Evolutionary conservation across 345 rosid species (phyloP).

Genomic region (Trapa bicornis): DNA sequence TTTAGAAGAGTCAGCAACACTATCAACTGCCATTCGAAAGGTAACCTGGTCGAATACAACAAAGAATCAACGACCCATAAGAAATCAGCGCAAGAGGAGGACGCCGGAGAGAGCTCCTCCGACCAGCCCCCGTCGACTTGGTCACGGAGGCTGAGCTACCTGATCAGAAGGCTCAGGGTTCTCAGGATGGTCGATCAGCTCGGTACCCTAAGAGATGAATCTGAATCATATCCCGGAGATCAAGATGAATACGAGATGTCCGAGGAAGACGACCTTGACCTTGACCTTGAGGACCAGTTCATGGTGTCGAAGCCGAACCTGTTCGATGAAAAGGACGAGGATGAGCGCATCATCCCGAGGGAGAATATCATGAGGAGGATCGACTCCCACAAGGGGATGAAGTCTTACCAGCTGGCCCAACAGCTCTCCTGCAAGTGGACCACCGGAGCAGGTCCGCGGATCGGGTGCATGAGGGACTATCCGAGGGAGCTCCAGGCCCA

Average conservation of each 20-base stretch:
- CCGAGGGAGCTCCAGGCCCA: constrained; percentile 64
- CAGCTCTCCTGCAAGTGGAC: constrained; percentile 68
- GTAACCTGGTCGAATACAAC: constrained; percentile 13
- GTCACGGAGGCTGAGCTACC: constrained; percentile 20
- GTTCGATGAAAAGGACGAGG: constrained; percentile 46
- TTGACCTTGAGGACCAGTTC: constrained; percentile 27
- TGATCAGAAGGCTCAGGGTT: constrained; percentile 28
- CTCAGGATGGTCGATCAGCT: constrained; percentile 14
- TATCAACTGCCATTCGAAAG: constrained; percentile 14
- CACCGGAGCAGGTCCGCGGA: constrained; percentile 89
- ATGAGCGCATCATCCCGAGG: constrained; percentile 33
- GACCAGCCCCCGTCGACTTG: constrained; percentile 17
- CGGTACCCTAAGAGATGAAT: constrained; percentile 13
- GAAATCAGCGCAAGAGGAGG: constrained; percentile 7
- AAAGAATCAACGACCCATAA: constrained; percentile 11
- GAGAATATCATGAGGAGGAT: constrained; percentile 69
- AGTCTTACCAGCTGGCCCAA: constrained; percentile 66
- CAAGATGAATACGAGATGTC: constrained; percentile 61
- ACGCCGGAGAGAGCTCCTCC: constrained; percentile 12
- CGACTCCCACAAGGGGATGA: constrained; percentile 62
- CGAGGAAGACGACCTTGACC: constrained; percentile 58
- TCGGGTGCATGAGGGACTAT: constrained; percentile 92
- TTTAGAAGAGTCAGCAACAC: constrained; percentile 13
- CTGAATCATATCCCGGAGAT: constrained; percentile 9
- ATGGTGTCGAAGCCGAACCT: constrained; percentile 43